These are phyloP conservation scores for Boletus reticulatus DNA, from an alignment of 768 basidiomycete species.

Conservation along the genomic window DNA sequence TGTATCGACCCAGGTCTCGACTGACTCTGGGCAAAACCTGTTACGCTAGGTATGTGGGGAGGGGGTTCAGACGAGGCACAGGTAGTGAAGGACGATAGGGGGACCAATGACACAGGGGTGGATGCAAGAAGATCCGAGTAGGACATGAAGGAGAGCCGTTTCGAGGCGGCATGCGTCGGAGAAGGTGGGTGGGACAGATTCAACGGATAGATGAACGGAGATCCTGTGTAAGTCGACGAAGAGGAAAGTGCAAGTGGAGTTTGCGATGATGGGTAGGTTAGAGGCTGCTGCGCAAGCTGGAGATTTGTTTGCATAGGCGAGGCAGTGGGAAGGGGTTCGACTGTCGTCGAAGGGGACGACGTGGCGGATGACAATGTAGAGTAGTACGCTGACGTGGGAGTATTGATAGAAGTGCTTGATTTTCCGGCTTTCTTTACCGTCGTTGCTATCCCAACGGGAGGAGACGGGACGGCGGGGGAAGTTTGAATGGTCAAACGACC, in stretches of 20 bases:
- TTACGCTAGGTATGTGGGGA: constrained; percentile 69
- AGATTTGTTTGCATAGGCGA: constrained; percentile 21
- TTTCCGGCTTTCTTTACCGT: constrained; percentile 8
- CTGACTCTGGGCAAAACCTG: constrained; percentile 37
- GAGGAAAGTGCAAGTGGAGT: constrained; percentile 16
- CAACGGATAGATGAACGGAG: constrained; percentile 23
- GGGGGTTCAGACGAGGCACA: constrained; percentile 60
- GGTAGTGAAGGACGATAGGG: constrained; percentile 71
- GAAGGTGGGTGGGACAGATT: constrained; percentile 40
- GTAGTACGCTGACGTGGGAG: constrained; percentile 51
- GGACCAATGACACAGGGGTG: constrained; percentile 67
- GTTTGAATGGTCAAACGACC: constrained; percentile 26
- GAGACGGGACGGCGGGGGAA: constrained; percentile 12
- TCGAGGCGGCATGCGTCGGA: constrained; percentile 47
- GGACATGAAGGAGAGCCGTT: constrained; percentile 86
- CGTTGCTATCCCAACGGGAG: not conserved
- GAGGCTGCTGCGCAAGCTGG: constrained; percentile 13
- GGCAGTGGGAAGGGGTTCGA: constrained; percentile 29
- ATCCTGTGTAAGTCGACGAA: constrained; percentile 26
- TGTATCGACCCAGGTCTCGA: constrained; percentile 28
- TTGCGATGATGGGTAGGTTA: constrained; percentile 15
- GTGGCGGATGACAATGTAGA: constrained; percentile 38
- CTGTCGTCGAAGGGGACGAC: constrained; percentile 40
- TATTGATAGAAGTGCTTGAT: constrained; percentile 33
- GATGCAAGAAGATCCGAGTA: constrained; percentile 83